Percentiles rank a stretch among this genome's conserved stretches.
phyloP scores from a whole-genome alignment of 495 filamentous ascomycete species.

The Xylona heveae region DNA sequence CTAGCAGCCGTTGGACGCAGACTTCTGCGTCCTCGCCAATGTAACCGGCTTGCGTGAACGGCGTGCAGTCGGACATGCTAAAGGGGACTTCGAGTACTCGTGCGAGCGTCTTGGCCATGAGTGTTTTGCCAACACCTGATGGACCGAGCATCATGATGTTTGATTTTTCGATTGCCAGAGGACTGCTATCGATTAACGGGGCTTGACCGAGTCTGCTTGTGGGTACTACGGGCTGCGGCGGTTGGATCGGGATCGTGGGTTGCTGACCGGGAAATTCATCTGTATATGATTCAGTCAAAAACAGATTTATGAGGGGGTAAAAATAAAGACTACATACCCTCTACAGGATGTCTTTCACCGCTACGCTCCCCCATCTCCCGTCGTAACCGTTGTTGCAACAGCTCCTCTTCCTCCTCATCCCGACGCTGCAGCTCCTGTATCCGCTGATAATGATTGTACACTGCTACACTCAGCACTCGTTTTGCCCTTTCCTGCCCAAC shows the following conservation, averaged over 20 bases:
- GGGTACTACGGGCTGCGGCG: slow-evolving; percentile 12
- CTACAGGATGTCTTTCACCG: slow-evolving; percentile 25
- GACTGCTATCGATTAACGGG: slow-evolving; percentile 23
- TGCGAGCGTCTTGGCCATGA: slow-evolving; percentile 74
- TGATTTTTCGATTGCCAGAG: slow-evolving; percentile 79
- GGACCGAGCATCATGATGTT: slow-evolving; percentile 87
- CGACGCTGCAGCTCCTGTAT: slow-evolving; percentile 55
- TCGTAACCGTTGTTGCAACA: slow-evolving; percentile 26
- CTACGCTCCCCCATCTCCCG: slow-evolving; percentile 21
- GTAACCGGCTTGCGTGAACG: slow-evolving; percentile 92
- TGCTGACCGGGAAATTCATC: slow-evolving; percentile 68
- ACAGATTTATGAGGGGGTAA: neutral
- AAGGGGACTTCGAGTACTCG: slow-evolving; percentile 78
- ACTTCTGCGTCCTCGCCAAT: slow-evolving; percentile 92
- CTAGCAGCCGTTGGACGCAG: slow-evolving; percentile 73
- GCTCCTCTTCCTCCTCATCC: slow-evolving; percentile 56
- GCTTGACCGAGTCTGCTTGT: slow-evolving; percentile 14
- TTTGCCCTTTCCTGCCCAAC: slow-evolving; percentile 95
- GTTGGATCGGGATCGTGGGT: slow-evolving; percentile 25
- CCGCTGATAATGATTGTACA: slow-evolving; percentile 94
- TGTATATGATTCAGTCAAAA: slow-evolving; percentile 23
- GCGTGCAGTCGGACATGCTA: slow-evolving; percentile 91
- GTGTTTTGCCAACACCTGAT: slow-evolving; percentile 88
- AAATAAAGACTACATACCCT: slow-evolving; percentile 23
- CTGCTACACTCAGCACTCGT: slow-evolving; percentile 74